Conservation (phyloP, 31 red algal species). For the Asparagopsis taxiformis region DNA sequence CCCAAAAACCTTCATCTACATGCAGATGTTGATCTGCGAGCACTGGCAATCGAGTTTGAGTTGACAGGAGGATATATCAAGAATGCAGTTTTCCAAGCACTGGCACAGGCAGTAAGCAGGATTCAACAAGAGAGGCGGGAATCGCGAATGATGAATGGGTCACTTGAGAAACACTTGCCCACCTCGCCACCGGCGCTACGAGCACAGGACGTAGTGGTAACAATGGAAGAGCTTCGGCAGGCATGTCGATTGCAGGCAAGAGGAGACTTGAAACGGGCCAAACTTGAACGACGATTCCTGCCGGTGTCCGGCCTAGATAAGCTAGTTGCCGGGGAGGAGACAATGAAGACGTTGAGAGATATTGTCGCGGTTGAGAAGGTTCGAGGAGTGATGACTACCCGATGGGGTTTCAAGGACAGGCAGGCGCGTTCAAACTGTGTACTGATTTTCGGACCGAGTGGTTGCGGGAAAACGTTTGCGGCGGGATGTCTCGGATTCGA, state of each 20-base stretch:
- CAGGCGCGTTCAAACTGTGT: conserved; percentile 49
- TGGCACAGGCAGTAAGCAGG: conserved; percentile 55
- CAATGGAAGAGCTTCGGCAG: conserved; percentile 46
- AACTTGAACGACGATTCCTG: conserved; percentile 50
- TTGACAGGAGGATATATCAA: conserved; percentile 58
- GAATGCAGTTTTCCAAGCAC: conserved; percentile 60
- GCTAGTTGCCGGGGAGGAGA: conserved; percentile 36
- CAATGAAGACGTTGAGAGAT: conserved; percentile 44
- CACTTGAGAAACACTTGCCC: background rate
- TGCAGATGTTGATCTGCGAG: conserved; percentile 45
- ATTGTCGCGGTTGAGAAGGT: conserved; percentile 65
- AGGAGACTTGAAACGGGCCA: conserved; percentile 48
- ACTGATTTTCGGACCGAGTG: conserved; percentile 42
- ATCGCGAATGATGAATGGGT: background rate
- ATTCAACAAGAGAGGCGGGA: conserved; percentile 22
- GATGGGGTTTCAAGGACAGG: conserved; percentile 59
- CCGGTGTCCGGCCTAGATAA: conserved; percentile 39
- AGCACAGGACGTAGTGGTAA: conserved; percentile 39
- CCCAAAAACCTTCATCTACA: conserved; percentile 37
- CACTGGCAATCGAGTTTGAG: conserved; percentile 54
- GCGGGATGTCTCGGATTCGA: conserved; percentile 63
- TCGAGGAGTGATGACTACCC: conserved; percentile 35
- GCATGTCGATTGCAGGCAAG: conserved; percentile 56
- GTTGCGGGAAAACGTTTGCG: conserved; percentile 63
- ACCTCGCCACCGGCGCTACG: background rate